Base-by-base conservation (phyloP, 2,329 filamentous ascomycete species). In the Xylariales sp. region DNA sequence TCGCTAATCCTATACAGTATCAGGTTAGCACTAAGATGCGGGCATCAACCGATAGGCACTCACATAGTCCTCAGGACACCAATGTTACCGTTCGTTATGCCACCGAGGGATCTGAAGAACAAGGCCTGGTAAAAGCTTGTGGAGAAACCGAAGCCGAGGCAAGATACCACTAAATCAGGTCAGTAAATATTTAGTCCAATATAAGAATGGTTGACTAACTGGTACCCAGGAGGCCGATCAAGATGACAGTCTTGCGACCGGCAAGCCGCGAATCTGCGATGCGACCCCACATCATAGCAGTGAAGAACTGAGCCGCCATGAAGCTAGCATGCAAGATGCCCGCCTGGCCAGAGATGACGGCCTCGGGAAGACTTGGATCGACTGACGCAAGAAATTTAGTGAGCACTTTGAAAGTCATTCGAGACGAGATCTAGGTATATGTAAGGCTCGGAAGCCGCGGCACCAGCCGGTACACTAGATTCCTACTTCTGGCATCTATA, bases 241-340 rank as follows among this genome's bases (percentile, higher is more conserved):
- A 80, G 18, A 97, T 83, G 14, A 96, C 92, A 16, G 85, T 86
- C 79, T 97, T 97, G 56, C 93, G 86, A 0, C 93, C 94, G 65
- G 87, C 85, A 63, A 81, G 83, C 45, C 87, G 86, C 6, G 85
- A 85, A 74, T 89, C 86, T 6, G 91, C 89, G 3, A 94, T 80
- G 0, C 91, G 84, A 0, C 93, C 93, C 93, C 93, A 97, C 68
- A 93, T 79, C 78, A 97, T 90, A 2, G 93, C 93, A 0, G 93
- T 97, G 28, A 93, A 76, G 75, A 95, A 95, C 77, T 97, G 93
- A 0, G 91, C 90, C 0, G 90, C 91, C 0, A 92, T 94, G 76
- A 97, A 97, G 46, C 89, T 90, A 12, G 91, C 93, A 55, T 92
- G 89, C 30, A 97, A 83, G 2, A 97, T 81, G 46, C 93, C 93